These are phyloP conservation scores for Geotrichum carabidarum DNA, from an alignment of 1,139 yeast genomes.

Conservation along the genomic window DNA sequence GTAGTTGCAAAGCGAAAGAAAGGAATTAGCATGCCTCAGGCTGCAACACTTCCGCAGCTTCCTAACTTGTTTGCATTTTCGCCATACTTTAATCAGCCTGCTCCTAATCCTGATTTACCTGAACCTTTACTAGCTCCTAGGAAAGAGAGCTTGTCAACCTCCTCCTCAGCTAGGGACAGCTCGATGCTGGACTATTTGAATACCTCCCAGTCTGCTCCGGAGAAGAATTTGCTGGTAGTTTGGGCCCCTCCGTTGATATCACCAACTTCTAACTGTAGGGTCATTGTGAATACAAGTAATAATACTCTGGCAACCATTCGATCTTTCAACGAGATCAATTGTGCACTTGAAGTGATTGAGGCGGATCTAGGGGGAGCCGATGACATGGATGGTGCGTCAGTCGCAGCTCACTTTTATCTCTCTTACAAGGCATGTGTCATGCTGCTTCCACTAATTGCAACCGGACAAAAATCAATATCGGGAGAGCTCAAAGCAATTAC, in stretches of 20 bases:
- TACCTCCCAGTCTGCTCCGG: background rate
- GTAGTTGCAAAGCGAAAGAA: background rate
- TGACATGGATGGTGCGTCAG: background rate
- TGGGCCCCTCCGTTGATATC: constrained; percentile 3
- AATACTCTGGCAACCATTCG: constrained; percentile 5
- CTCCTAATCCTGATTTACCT: background rate
- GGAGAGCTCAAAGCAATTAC: constrained; percentile 10
- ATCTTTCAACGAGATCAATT: background rate
- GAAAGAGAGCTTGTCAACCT: background rate
- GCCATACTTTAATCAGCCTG: background rate
- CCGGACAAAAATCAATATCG: constrained; percentile 9
- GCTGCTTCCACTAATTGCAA: constrained; percentile 8
- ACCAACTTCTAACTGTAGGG: background rate
- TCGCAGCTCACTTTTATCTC: constrained; percentile 14
- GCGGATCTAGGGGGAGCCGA: constrained; percentile 12
- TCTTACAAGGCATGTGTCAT: constrained; percentile 14
- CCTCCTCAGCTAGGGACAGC: background rate
- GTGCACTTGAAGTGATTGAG: constrained; percentile 11
- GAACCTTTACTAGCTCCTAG: background rate
- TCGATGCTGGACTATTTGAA: background rate
- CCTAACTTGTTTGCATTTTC: constrained; percentile 1
- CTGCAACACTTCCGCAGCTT: background rate
- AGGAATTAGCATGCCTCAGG: background rate
- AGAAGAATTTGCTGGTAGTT: background rate
- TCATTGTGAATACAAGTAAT: constrained; percentile 13